Evolutionary conservation across 1,139 yeast genomes (phyloP).

Genomic region (Saccharomyces hybrid): DNA sequence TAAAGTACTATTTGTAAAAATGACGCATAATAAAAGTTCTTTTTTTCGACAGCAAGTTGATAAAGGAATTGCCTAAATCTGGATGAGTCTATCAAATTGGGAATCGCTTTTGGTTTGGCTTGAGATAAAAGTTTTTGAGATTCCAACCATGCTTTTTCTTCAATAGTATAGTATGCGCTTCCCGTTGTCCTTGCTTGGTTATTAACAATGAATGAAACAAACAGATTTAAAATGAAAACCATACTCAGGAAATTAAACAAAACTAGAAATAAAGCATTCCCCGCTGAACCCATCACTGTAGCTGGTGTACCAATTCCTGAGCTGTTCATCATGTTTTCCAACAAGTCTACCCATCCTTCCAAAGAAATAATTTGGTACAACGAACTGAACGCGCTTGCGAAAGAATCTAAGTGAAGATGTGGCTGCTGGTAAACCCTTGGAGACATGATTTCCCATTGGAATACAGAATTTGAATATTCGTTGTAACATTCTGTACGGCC

Average conservation of each 20-base stretch:
- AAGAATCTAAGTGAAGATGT: constrained; percentile 57
- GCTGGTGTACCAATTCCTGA: constrained; percentile 65
- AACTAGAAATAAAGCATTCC: constrained; percentile 68
- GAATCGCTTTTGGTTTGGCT: constrained; percentile 63
- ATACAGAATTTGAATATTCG: constrained; percentile 56
- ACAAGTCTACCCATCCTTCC: constrained; percentile 90
- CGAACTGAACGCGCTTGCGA: constrained; percentile 57
- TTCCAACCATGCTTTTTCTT: constrained; percentile 85
- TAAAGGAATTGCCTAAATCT: constrained; percentile 42
- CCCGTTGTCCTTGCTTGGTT: constrained; percentile 83
- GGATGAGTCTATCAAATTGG: constrained; percentile 37
- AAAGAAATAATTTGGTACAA: constrained; percentile 78
- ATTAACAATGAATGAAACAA: constrained; percentile 80
- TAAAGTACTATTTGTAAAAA: constrained; percentile 42
- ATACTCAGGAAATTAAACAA: constrained; percentile 73
- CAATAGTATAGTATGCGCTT: constrained; percentile 72
- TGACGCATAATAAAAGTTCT: constrained; percentile 30
- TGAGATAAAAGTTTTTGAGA: constrained; percentile 62
- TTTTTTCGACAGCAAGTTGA: constrained; percentile 46
- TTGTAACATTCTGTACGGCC: constrained; percentile 43
- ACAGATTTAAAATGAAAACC: constrained; percentile 77
- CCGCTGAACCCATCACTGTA: constrained; percentile 48
- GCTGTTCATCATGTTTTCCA: constrained; percentile 61
- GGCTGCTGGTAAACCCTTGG: constrained; percentile 69
- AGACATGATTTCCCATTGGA: constrained; percentile 67